Percentiles rank a stretch among this genome's conserved stretches.
Conservation (phyloP, 495 filamentous ascomycete species). For the Aspergillus steynii region DNA sequence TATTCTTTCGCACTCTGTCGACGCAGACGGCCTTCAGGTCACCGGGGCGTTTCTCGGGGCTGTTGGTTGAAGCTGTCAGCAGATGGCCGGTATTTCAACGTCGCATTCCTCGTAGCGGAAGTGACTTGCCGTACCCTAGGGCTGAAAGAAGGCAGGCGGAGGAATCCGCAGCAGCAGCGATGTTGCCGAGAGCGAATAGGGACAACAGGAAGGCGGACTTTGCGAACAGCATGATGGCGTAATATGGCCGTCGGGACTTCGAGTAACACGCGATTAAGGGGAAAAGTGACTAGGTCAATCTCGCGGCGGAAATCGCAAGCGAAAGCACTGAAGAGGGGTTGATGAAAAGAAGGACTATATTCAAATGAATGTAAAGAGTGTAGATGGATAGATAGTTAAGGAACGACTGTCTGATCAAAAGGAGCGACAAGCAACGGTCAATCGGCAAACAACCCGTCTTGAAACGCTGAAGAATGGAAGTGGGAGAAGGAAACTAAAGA, state of each 20-base stretch:
- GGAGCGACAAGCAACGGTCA: conserved; percentile 16
- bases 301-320: conserved; percentile 1
- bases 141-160: conserved; percentile 39
- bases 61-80: conserved; percentile 23
- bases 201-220: conserved; percentile 36
- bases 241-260: conserved; percentile 6
- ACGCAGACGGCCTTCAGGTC: conserved; percentile 35
- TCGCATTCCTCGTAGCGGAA: not conserved
- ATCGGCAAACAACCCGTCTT: not conserved
- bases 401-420: conserved; percentile 14
- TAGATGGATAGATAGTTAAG: conserved; percentile 26
- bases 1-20: conserved; percentile 31
- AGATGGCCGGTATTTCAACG: not conserved
- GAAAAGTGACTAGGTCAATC: conserved; percentile 14
- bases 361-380: conserved; percentile 14
- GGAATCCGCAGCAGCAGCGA: conserved; percentile 29
- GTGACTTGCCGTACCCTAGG: conserved; percentile 33
- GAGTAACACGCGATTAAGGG: conserved; percentile 13
- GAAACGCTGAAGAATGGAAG: conserved; percentile 4
- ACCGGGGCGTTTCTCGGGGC: conserved; percentile 27
- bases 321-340: conserved; percentile 8
- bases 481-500: conserved; percentile 4
- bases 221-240: conserved; percentile 38
- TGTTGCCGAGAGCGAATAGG: conserved; percentile 36
- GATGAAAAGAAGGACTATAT: conserved; percentile 29